These are phyloP conservation scores for Ogataea polymorpha DNA, from an alignment of 805 yeast species.

Conservation along the genomic window DNA sequence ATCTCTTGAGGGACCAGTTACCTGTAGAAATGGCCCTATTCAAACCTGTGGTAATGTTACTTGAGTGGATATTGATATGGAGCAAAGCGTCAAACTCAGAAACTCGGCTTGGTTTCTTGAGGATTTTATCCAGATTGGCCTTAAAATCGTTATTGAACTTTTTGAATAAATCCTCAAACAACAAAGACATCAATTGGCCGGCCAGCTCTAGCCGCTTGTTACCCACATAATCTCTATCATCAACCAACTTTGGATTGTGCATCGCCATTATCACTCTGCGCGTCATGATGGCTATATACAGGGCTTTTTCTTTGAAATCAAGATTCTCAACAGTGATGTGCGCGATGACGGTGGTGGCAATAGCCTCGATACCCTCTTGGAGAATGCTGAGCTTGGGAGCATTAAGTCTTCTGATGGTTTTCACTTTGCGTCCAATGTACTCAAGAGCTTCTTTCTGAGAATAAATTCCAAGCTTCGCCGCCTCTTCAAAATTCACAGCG, in stretches of 20 bases:
- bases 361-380: conserved; percentile 96
- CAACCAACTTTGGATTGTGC: conserved; percentile 92
- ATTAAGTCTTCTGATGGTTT: conserved; percentile 84
- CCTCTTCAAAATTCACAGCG: conserved; percentile 91
- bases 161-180: conserved; percentile 95
- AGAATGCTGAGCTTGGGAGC: conserved; percentile 73
- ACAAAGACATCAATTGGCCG: conserved; percentile 91
- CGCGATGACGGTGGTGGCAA: conserved; percentile 94
- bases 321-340: conserved; percentile 80
- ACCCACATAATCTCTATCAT: conserved; percentile 98
- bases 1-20: conserved; percentile 97
- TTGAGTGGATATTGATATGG: conserved; percentile 86
- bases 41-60: conserved; percentile 89
- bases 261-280: conserved; percentile 94
- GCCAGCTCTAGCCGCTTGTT: conserved; percentile 96
- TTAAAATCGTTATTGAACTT: conserved; percentile 94
- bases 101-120: conserved; percentile 91
- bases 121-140: conserved; percentile 87
- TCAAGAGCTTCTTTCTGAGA: conserved; percentile 94
- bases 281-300: conserved; percentile 94
- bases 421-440: conserved; percentile 86
- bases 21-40: conserved; percentile 98
- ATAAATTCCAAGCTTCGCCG: conserved; percentile 76
- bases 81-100: conserved; percentile 92
- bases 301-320: conserved; percentile 90